Evolutionary conservation across 345 rosid genomes (phyloP).

Genomic region (Mallotus nudiflorus): DNA sequence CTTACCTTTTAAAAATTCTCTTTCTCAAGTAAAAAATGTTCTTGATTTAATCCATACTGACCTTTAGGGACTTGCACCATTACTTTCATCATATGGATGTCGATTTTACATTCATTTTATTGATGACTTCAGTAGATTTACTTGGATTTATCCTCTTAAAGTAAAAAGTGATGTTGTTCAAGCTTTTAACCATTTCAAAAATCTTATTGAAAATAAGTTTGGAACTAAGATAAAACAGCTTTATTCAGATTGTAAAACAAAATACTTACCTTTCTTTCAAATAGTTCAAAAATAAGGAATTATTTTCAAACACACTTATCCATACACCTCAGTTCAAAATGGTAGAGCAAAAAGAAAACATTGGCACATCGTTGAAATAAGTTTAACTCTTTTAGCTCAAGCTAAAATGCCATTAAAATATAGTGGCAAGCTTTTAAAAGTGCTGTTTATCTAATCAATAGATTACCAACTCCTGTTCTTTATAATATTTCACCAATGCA

Average conservation of each 20-base stretch:
- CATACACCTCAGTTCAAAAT: neutral
- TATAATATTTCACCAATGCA: neutral
- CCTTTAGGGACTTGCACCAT: neutral
- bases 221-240: too few species aligned
- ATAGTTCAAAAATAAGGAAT: neutral
- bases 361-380: neutral
- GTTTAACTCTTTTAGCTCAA: neutral
- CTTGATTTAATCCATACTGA: neutral
- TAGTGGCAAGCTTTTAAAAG: neutral
- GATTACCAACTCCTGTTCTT: neutral
- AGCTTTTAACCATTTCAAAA: too few species aligned
- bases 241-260: too few species aligned
- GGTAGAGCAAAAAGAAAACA: neutral
- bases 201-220: too few species aligned
- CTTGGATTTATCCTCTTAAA: too few species aligned
- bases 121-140: too few species aligned
- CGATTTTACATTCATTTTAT: too few species aligned
- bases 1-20: too few species aligned
- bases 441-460: neutral
- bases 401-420: neutral
- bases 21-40: neutral
- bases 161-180: too few species aligned
- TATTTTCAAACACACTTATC: too few species aligned
- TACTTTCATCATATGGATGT: neutral
- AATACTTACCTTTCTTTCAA: neutral